Evolutionary conservation across 2,329 filamentous ascomycete species (phyloP).

Genomic region (Elsinoe australis): DNA sequence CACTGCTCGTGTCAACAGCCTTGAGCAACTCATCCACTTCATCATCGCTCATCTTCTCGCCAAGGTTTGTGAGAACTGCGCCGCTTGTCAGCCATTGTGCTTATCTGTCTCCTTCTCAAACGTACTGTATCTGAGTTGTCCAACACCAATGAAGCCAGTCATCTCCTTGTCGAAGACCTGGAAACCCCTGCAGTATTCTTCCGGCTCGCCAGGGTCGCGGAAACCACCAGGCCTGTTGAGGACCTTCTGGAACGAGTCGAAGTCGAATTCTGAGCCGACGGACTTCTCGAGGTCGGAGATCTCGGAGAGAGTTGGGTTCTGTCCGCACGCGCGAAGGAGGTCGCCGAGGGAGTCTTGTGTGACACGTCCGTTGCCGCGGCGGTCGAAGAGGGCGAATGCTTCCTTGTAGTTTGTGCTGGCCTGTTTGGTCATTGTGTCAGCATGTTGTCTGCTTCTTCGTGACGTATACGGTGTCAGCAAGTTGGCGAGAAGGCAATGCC

Average conservation of each 20-base stretch:
- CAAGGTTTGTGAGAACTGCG: conserved; percentile 82
- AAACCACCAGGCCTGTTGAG: conserved; percentile 97
- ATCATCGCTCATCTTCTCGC: conserved; percentile 98
- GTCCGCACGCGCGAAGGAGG: conserved; percentile 88
- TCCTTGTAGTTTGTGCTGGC: conserved; percentile 98
- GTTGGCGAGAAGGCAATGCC: too few species aligned
- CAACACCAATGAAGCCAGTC: conserved; percentile 95
- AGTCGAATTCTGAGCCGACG: conserved; percentile 89
- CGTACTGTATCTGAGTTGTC: conserved; percentile 82
- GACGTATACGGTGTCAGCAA: too few species aligned
- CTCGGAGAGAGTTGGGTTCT: conserved; percentile 93
- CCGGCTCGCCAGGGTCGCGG: conserved; percentile 93
- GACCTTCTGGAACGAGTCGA: conserved; percentile 92
- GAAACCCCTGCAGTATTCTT: conserved; percentile 97
- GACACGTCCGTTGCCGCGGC: conserved; percentile 93
- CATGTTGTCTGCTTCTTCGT: too few species aligned
- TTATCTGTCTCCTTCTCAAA: conserved; percentile 14
- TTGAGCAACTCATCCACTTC: conserved; percentile 98
- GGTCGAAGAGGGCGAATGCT: conserved; percentile 99
- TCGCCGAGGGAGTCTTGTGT: conserved; percentile 80
- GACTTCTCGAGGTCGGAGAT: conserved; percentile 87
- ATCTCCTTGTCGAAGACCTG: conserved; percentile 99
- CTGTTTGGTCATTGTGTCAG: conserved; percentile 35
- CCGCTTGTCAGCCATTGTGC: conserved; percentile 1
- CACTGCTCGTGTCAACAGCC: conserved; percentile 90